These are phyloP conservation scores for Pelagophyceae sp. DNA, from an alignment of 352 stramenopile genomes.

Conservation along the genomic window DNA sequence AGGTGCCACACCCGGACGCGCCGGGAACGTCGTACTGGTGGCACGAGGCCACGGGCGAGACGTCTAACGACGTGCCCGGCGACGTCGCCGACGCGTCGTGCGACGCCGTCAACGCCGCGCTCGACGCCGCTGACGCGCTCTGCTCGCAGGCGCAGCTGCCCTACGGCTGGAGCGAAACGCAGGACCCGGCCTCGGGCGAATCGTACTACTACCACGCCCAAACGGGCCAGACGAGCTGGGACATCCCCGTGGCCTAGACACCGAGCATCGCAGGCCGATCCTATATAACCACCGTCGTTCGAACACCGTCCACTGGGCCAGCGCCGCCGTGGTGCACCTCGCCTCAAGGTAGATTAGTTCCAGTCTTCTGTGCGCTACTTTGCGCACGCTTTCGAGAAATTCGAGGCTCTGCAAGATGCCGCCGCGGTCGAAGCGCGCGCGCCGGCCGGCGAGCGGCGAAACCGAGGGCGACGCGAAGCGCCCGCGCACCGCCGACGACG, in stretches of 20 bases:
- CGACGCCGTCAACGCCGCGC: background rate
- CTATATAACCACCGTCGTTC: no score
- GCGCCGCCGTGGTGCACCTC: no score
- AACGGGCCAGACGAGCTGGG: conserved; percentile 15
- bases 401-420: no score
- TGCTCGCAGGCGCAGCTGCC: conserved; percentile 1
- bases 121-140: no score
- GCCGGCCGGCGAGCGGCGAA: no score
- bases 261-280: no score
- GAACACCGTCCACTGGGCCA: no score
- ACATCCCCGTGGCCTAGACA: background rate
- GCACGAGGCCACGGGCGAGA: background rate
- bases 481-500: background rate
- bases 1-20: background rate
- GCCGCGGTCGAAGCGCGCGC: no score
- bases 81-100: background rate
- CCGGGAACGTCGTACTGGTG: background rate
- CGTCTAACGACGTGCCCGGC: background rate
- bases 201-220: conserved; percentile 25
- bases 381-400: no score
- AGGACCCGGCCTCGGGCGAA: conserved; percentile 10
- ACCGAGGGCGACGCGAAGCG: no score
- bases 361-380: no score
- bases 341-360: no score
- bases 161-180: conserved; percentile 9